Percentiles rank a stretch among this genome's conserved stretches.
Conservation (phyloP, 176 grass and related monocot genomes). For the Oryza australiensis region DNA sequence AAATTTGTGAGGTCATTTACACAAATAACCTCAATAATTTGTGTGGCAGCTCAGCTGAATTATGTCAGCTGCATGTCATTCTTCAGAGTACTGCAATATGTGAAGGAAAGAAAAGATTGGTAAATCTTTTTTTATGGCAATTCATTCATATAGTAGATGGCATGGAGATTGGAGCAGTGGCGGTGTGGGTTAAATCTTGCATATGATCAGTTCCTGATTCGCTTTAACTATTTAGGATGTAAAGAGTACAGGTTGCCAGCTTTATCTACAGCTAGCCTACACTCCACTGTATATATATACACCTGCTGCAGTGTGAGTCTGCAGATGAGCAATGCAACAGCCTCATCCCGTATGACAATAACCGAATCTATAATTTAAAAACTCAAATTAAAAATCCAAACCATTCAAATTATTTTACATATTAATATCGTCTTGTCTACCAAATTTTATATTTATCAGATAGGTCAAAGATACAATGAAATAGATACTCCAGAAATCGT, state of each 20-base stretch:
- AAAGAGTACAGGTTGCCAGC: neutral
- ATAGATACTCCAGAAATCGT: no score
- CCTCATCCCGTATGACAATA: no score
- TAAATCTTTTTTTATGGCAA: neutral
- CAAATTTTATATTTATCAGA: no score
- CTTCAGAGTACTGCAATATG: neutral
- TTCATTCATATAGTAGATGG: neutral
- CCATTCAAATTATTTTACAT: no score
- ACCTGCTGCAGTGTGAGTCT: neutral
- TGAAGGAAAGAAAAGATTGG: neutral
- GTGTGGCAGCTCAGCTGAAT: neutral
- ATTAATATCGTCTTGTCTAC: no score
- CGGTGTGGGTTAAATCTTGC: neutral
- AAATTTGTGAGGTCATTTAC: neutral
- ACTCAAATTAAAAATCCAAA: no score
- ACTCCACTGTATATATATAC: neutral
- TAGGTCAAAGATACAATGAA: no score
- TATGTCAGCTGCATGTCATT: neutral
- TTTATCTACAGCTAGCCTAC: slow-evolving; percentile 13
- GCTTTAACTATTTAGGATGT: neutral
- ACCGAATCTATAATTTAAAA: no score
- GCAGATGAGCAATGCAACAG: no score
- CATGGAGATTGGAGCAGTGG: neutral
- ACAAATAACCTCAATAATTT: neutral
- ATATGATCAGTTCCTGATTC: slow-evolving; percentile 5